Conservation (phyloP, 2,329 filamentous ascomycete genomes). For the Colletotrichum magnum region DNA sequence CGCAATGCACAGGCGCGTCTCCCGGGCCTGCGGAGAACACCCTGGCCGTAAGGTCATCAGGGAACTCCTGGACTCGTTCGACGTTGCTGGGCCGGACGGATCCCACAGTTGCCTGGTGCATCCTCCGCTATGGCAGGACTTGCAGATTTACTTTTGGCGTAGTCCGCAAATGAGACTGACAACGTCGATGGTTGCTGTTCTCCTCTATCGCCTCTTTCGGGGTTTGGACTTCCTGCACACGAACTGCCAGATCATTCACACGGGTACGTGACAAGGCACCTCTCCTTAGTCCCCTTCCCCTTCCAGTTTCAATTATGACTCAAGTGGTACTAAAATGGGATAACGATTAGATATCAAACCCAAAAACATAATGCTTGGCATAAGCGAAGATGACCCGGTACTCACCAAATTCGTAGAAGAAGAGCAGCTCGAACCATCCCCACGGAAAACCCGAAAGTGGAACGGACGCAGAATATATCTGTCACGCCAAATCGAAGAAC, state of each 20-base stretch:
- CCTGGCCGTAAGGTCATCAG: constrained; percentile 50
- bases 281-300: too few relatives aligned
- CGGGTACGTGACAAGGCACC: constrained; percentile 50
- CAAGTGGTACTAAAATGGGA: background rate
- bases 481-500: constrained; percentile 55
- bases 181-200: constrained; percentile 49
- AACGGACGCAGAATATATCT: constrained; percentile 54
- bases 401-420: constrained; percentile 54
- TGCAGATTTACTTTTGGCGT: constrained; percentile 54
- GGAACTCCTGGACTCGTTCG: constrained; percentile 54
- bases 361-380: constrained; percentile 54
- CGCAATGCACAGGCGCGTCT: constrained; percentile 58
- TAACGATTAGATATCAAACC: constrained; percentile 51
- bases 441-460: constrained; percentile 57
- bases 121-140: constrained; percentile 59
- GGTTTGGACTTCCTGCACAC: constrained; percentile 62
- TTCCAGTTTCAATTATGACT: too few relatives aligned
- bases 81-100: constrained; percentile 52
- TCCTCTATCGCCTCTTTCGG: constrained; percentile 56
- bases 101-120: constrained; percentile 55
- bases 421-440: constrained; percentile 55
- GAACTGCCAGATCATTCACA: constrained; percentile 61
- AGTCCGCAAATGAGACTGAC: constrained; percentile 56
- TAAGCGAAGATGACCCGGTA: constrained; percentile 56
- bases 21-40: constrained; percentile 46